Conservation (phyloP, 2,329 filamentous ascomycete species). For the Fusarium sp. region DNA sequence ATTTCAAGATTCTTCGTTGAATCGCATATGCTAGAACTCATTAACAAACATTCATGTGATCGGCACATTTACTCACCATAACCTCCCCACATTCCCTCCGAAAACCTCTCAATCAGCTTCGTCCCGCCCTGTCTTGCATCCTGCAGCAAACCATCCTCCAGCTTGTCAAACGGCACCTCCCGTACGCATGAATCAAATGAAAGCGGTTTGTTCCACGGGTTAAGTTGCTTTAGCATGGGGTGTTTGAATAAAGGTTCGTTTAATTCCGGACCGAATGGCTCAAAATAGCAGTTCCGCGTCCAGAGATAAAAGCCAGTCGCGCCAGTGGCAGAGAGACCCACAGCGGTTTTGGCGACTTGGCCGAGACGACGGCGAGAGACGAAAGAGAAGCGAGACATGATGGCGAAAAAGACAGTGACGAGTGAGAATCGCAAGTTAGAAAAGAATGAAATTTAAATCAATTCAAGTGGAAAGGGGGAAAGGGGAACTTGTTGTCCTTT, state of each 20-base stretch:
- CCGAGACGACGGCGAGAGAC: not conserved
- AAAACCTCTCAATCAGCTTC: constrained; percentile 28
- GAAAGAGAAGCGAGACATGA: not conserved
- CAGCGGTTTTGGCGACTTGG: not conserved
- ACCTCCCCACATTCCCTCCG: constrained; percentile 35
- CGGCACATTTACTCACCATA: constrained; percentile 17
- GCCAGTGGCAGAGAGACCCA: constrained; percentile 11
- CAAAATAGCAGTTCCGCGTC: constrained; percentile 36
- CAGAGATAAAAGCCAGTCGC: constrained; percentile 22
- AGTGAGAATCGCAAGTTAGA: not conserved
- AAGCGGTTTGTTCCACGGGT: constrained; percentile 36
- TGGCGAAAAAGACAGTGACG: not conserved
- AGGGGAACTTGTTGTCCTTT: not conserved
- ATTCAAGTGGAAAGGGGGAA: not conserved
- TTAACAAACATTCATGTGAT: rapidly evolving
- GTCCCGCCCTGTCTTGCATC: constrained; percentile 32
- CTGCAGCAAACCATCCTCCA: constrained; percentile 16
- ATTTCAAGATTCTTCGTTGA: constrained; percentile 27
- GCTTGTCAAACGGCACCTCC: constrained; percentile 10
- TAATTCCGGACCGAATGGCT: constrained; percentile 28
- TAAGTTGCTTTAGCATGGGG: constrained; percentile 24
- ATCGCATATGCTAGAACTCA: not conserved
- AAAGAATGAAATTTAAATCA: not conserved
- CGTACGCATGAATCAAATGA: constrained; percentile 37
- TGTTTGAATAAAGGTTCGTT: constrained; percentile 20